Evolutionary conservation across 2,329 filamentous ascomycete genomes (phyloP).

Genomic region (Fusarium tuaranense): DNA sequence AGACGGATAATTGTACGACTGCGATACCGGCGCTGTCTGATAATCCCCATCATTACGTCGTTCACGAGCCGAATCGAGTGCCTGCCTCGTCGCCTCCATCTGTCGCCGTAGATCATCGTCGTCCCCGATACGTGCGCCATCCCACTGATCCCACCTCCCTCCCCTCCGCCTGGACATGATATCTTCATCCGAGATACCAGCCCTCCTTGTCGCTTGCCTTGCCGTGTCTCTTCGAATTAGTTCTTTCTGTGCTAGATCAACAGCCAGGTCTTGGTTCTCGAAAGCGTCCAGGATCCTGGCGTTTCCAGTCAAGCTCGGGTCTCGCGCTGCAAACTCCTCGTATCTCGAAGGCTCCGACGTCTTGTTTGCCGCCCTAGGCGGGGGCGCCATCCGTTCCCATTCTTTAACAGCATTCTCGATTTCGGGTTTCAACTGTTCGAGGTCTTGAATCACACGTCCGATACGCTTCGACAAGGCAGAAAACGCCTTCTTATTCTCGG

Average conservation of each 20-base stretch:
- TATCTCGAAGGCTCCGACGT: slow-evolving; percentile 48
- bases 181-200: slow-evolving; percentile 67
- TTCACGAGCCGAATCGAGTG: slow-evolving; percentile 55
- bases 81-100: slow-evolving; percentile 65
- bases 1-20: slow-evolving; percentile 67
- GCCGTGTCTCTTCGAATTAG: slow-evolving; percentile 74
- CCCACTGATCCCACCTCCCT: slow-evolving; percentile 59
- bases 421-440: slow-evolving; percentile 84
- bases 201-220: slow-evolving; percentile 67
- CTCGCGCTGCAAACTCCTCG: slow-evolving; percentile 63
- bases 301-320: slow-evolving; percentile 70
- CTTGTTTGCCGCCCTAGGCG: slow-evolving; percentile 44
- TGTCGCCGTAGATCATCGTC: slow-evolving; percentile 61
- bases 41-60: slow-evolving; percentile 39
- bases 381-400: slow-evolving; percentile 69
- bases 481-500: slow-evolving; percentile 73
- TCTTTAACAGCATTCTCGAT: slow-evolving; percentile 78
- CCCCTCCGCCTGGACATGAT: slow-evolving; percentile 65
- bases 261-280: slow-evolving; percentile 80
- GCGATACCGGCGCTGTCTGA: slow-evolving; percentile 42
- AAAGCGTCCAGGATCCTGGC: slow-evolving; percentile 74
- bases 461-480: slow-evolving; percentile 62
- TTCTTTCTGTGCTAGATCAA: slow-evolving; percentile 80
- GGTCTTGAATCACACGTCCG: slow-evolving; percentile 70
- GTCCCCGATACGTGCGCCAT: slow-evolving; percentile 42